Conservation (phyloP, 495 filamentous ascomycete species). For the Acidomyces sp. region DNA sequence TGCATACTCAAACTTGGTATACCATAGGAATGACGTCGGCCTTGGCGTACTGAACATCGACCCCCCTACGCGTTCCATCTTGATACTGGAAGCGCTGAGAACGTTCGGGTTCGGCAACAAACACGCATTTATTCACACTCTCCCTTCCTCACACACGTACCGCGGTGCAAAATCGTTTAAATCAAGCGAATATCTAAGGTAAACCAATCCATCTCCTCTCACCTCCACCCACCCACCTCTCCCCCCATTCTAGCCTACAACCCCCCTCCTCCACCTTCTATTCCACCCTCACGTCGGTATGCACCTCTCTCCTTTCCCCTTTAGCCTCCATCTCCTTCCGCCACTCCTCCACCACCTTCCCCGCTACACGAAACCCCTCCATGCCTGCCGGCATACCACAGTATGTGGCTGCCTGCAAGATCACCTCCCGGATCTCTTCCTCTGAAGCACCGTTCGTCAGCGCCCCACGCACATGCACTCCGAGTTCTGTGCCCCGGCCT, state of each 20-base stretch:
- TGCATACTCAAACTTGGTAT: no score
- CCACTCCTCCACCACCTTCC: conserved; percentile 25
- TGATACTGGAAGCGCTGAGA: no score
- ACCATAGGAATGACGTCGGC: no score
- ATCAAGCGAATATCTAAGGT: no score
- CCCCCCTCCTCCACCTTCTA: neutral
- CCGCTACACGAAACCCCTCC: conserved; percentile 33
- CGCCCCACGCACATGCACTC: conserved; percentile 40
- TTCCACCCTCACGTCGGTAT: conserved; percentile 4
- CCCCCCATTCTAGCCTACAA: neutral
- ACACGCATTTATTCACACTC: no score
- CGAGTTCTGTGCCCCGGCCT: conserved; percentile 40
- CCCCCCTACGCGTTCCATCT: no score
- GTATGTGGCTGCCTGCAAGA: conserved; percentile 38
- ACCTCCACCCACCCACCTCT: no score
- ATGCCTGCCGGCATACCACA: conserved; percentile 40
- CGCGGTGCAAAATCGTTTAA: no score
- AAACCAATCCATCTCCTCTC: no score
- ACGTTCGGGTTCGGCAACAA: no score
- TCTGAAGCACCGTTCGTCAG: conserved; percentile 40
- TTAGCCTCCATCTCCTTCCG: conserved; percentile 12
- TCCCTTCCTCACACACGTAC: no score
- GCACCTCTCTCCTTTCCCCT: neutral
- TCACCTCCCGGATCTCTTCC: conserved; percentile 41
- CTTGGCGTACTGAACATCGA: no score